These are phyloP conservation scores for Euphorbia schlechtendalii DNA, from an alignment of 441 rosid genomes.

Conservation along the genomic window DNA sequence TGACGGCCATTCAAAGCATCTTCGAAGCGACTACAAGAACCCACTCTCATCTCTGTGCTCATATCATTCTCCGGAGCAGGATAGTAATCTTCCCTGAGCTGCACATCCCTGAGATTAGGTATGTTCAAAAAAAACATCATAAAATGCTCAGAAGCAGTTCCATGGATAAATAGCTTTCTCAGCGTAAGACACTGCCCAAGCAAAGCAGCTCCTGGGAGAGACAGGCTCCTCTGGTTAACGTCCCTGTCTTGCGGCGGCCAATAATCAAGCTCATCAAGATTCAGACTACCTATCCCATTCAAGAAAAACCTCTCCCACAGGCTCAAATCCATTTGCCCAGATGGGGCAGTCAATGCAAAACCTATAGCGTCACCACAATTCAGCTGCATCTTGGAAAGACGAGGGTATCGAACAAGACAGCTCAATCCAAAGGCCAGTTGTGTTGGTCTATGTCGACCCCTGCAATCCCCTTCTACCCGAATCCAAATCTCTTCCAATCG, in stretches of 20 bases:
- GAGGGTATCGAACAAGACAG: slow-evolving; percentile 50
- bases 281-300: slow-evolving; percentile 51
- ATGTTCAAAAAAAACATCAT: slow-evolving; percentile 59
- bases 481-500: slow-evolving; percentile 65
- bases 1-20: slow-evolving; percentile 52
- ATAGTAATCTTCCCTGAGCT: slow-evolving; percentile 80
- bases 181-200: slow-evolving; percentile 45
- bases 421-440: slow-evolving; percentile 60
- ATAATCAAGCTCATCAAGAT: slow-evolving; percentile 63
- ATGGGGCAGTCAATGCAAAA: slow-evolving; percentile 68
- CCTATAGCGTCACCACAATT: slow-evolving; percentile 77
- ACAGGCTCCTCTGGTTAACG: slow-evolving; percentile 75
- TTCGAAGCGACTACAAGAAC: slow-evolving; percentile 75
- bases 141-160: slow-evolving; percentile 86
- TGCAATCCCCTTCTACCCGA: slow-evolving; percentile 80
- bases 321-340: slow-evolving; percentile 79
- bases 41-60: slow-evolving; percentile 82
- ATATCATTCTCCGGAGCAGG: slow-evolving; percentile 83
- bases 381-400: slow-evolving; percentile 68
- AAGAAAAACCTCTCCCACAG: slow-evolving; percentile 90
- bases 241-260: slow-evolving; percentile 95
- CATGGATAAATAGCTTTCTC: slow-evolving; percentile 85
- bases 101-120: slow-evolving; percentile 67
- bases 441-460: slow-evolving; percentile 48
- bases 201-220: slow-evolving; percentile 68